Evolutionary conservation across 2,329 filamentous ascomycete genomes (phyloP).

Genomic region (Chaetomium strumarium): DNA sequence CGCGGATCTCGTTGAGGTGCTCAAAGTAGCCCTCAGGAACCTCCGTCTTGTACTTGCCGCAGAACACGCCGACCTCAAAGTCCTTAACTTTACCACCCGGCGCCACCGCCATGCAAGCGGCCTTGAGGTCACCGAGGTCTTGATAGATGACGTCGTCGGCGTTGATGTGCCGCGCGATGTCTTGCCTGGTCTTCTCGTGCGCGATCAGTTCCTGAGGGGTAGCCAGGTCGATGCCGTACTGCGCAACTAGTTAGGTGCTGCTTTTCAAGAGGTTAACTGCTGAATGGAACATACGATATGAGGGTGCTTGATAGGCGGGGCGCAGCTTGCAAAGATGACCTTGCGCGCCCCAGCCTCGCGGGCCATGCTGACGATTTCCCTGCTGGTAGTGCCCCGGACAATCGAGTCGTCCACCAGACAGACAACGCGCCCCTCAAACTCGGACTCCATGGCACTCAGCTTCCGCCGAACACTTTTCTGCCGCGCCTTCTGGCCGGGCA

Average conservation of each 20-base stretch:
- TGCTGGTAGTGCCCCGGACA: conserved; percentile 75
- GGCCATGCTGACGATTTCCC: conserved; percentile 67
- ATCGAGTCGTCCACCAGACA: conserved; percentile 86
- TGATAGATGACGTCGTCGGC: conserved; percentile 52
- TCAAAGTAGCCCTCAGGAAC: conserved; percentile 78
- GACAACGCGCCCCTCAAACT: conserved; percentile 76
- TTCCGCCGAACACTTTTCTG: conserved; percentile 87
- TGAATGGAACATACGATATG: conserved; percentile 63
- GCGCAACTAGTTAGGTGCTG: not conserved
- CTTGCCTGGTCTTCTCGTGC: conserved; percentile 34
- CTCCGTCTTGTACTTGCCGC: conserved; percentile 76
- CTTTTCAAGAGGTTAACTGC: not conserved
- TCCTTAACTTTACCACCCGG: conserved; percentile 49
- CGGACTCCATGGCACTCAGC: conserved; percentile 76
- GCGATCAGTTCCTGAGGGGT: conserved; percentile 39
- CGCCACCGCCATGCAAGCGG: conserved; percentile 67
- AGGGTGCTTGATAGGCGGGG: conserved; percentile 75
- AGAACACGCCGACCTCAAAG: conserved; percentile 92
- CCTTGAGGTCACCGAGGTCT: conserved; percentile 67
- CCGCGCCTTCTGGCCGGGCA: conserved; percentile 67
- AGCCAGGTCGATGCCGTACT: conserved; percentile 45
- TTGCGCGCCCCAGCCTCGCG: conserved; percentile 75
- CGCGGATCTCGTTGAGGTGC: conserved; percentile 66
- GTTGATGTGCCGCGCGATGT: conserved; percentile 40
- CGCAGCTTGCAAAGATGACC: conserved; percentile 77